phyloP scores from a whole-genome alignment of 495 filamentous ascomycete species.

The Podospora appendiculata region DNA sequence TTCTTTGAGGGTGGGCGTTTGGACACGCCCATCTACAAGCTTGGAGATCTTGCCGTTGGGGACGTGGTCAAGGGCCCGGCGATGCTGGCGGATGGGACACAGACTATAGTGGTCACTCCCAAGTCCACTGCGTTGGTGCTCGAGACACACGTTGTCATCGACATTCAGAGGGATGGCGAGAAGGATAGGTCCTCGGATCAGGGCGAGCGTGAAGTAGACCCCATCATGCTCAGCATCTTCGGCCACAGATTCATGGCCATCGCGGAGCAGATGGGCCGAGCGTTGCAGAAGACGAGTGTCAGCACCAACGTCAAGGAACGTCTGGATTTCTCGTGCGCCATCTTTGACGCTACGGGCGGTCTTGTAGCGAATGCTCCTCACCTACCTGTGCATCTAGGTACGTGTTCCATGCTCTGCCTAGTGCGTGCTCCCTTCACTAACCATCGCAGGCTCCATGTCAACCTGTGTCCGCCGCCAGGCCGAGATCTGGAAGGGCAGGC shows the following conservation, averaged over 20 bases:
- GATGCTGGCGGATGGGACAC: conserved; percentile 87
- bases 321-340: conserved; percentile 91
- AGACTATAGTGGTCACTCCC: conserved; percentile 90
- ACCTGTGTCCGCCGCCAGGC: conserved; percentile 92
- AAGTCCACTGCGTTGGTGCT: conserved; percentile 66
- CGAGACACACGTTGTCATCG: conserved; percentile 64
- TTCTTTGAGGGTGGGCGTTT: conserved; percentile 70
- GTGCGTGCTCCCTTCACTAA: background rate
- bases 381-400: conserved; percentile 81
- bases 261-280: conserved; percentile 94
- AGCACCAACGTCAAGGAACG: conserved; percentile 98
- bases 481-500: conserved; percentile 82
- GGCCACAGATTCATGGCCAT: conserved; percentile 98
- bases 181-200: conserved; percentile 37
- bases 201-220: conserved; percentile 55
- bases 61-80: conserved; percentile 77
- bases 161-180: conserved; percentile 55
- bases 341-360: conserved; percentile 86
- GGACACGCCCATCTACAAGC: conserved; percentile 78
- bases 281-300: conserved; percentile 93
- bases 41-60: conserved; percentile 70
- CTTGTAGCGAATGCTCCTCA: conserved; percentile 94
- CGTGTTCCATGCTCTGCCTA: background rate
- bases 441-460: conserved; percentile 56
- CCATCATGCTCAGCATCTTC: conserved; percentile 93